Percentiles rank a stretch among this genome's conserved stretches.
These are phyloP conservation scores for Nicotiana tabacum DNA, from an alignment of 257 asterid genomes.

Conservation along the genomic window DNA sequence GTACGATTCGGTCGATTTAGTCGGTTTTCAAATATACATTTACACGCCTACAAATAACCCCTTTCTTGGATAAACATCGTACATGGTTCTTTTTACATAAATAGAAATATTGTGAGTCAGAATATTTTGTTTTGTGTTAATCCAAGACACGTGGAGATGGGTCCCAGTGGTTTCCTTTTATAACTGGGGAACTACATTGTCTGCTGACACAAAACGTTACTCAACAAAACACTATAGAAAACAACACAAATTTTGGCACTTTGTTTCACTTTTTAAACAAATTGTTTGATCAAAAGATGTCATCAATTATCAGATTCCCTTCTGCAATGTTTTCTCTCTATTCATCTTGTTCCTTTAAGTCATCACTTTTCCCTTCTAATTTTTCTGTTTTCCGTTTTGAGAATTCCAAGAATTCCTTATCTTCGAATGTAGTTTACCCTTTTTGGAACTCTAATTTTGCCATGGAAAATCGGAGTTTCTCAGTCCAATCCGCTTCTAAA, in stretches of 20 bases:
- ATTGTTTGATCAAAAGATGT: neutral
- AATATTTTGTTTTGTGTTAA: too few relatives aligned
- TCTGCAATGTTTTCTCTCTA: neutral
- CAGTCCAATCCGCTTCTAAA: conserved; percentile 42
- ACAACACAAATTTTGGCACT: neutral
- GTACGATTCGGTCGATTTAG: too few relatives aligned
- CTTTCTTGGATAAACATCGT: too few relatives aligned
- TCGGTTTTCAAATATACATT: too few relatives aligned
- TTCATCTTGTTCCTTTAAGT: conserved; percentile 11
- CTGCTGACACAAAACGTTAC: neutral
- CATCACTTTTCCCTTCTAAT: conserved; percentile 19
- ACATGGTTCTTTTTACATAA: too few relatives aligned
- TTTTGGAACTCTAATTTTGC: conserved; percentile 9
- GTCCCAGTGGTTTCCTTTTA: neutral
- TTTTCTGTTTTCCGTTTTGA: conserved; percentile 22
- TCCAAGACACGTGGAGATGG: neutral
- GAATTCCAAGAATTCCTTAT: conserved; percentile 18
- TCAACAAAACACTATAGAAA: neutral
- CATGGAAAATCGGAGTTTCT: conserved; percentile 19
- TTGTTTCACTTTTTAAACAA: neutral
- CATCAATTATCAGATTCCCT: neutral
- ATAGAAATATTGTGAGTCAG: too few relatives aligned
- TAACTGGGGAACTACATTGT: neutral
- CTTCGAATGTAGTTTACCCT: conserved; percentile 5
- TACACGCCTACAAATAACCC: too few relatives aligned